A percentile compares a stretch with the other conserved stretches of the same genome.
These are phyloP conservation scores for Notholithocarpus densiflorus DNA, from an alignment of 306 rosid species.

Conservation along the genomic window DNA sequence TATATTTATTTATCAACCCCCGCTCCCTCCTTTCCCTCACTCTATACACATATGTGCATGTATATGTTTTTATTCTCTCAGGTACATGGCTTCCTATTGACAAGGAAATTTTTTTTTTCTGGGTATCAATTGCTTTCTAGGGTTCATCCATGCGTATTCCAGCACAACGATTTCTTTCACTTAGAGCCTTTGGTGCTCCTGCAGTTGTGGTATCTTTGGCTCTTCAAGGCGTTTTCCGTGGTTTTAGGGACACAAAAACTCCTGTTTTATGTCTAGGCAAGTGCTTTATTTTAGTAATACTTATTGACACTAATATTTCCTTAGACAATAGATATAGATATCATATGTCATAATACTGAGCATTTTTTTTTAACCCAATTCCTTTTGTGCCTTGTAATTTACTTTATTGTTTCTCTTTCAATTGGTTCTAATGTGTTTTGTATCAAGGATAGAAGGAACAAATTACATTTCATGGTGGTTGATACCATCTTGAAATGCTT, in stretches of 20 bases:
- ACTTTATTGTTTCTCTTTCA: constrained; percentile 14
- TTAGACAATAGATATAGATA: background rate
- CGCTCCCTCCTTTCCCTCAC: background rate
- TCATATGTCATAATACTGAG: background rate
- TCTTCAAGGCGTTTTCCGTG: constrained; percentile 97
- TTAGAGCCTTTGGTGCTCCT: constrained; percentile 95
- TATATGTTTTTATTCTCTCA: background rate
- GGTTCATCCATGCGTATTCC: constrained; percentile 57
- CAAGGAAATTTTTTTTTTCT: background rate
- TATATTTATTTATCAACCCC: background rate
- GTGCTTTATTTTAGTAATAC: constrained; percentile 21
- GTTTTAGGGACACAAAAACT: constrained; percentile 92
- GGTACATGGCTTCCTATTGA: background rate
- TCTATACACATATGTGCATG: background rate
- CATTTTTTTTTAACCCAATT: constrained; percentile 1
- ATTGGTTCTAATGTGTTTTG: constrained; percentile 6
- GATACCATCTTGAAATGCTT: background rate
- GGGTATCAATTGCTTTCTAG: constrained; percentile 39
- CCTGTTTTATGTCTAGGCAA: constrained; percentile 90
- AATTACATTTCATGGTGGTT: background rate
- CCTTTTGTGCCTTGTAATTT: constrained; percentile 17
- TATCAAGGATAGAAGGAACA: constrained; percentile 5
- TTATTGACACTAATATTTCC: background rate
- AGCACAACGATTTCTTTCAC: constrained; percentile 63
- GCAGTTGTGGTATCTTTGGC: constrained; percentile 95